Percentiles rank a stretch among this genome's conserved stretches.
These are phyloP conservation scores for Phytopythium montanum DNA, from an alignment of 352 stramenopile species.

Conservation along the genomic window DNA sequence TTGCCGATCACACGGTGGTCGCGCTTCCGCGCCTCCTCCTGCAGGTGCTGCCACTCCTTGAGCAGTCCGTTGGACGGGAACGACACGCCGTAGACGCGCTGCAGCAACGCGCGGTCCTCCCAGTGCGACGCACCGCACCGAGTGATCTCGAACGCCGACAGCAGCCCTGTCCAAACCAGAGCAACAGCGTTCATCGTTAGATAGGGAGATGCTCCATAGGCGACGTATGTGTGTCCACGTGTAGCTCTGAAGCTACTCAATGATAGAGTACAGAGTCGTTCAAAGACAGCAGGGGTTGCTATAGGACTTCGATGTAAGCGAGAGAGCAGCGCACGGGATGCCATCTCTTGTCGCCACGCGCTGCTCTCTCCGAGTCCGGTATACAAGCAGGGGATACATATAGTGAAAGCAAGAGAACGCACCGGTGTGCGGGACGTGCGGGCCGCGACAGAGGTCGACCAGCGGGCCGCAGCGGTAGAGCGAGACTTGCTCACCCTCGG, in stretches of 20 bases:
- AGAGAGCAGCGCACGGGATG: conserved; percentile 14
- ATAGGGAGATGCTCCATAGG: conserved; percentile 30
- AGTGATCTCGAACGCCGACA: conserved; percentile 95
- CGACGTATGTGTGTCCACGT: conserved; percentile 64
- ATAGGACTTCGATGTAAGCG: conserved; percentile 32
- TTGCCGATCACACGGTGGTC: conserved; percentile 95
- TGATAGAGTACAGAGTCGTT: conserved; percentile 78
- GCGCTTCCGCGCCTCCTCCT: conserved; percentile 96
- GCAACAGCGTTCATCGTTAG: conserved; percentile 5
- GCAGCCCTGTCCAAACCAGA: conserved; percentile 33
- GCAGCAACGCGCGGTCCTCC: conserved; percentile 88
- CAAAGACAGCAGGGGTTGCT: conserved; percentile 36
- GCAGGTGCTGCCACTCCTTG: conserved; percentile 81
- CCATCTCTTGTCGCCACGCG: conserved; percentile 12
- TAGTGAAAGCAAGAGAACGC: conserved; percentile 27
- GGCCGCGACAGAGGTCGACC: conserved; percentile 96
- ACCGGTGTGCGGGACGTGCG: conserved; percentile 94
- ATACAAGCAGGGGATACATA: conserved; percentile 7
- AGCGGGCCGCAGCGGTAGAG: conserved; percentile 98
- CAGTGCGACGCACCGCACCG: conserved; percentile 94
- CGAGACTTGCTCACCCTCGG: conserved; percentile 89
- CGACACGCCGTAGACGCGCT: conserved; percentile 96
- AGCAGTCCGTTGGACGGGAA: conserved; percentile 90
- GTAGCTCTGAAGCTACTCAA: conserved; percentile 73
- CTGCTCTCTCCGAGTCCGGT: conserved; percentile 67